These are phyloP conservation scores for Rhinocladiella mackenziei DNA, from an alignment of 2,329 filamentous ascomycete species.

Conservation along the genomic window DNA sequence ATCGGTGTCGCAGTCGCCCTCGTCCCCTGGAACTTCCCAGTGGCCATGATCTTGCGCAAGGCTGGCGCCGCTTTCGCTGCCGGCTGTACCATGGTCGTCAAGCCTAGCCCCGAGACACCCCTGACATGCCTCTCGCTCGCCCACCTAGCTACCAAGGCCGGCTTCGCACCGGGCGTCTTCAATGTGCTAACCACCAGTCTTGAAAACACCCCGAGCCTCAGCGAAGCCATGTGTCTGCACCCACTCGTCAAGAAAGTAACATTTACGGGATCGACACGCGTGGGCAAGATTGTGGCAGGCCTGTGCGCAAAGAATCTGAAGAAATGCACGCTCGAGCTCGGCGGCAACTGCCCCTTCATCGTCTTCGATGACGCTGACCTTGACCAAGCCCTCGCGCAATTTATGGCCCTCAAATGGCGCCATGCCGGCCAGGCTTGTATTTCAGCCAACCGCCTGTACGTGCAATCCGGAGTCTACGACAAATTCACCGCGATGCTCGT, in stretches of 20 bases:
- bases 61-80: conserved; percentile 65
- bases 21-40: conserved; percentile 70
- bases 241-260: conserved; percentile 57
- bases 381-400: conserved; percentile 42
- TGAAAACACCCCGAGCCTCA: conserved; percentile 39
- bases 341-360: conserved; percentile 62
- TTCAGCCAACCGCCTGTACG: conserved; percentile 44
- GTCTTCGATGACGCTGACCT: conserved; percentile 63
- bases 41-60: conserved; percentile 65
- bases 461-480: conserved; percentile 45
- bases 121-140: conserved; percentile 54
- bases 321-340: conserved; percentile 62
- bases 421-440: conserved; percentile 46
- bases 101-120: conserved; percentile 66
- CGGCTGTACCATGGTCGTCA: conserved; percentile 70
- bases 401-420: conserved; percentile 43
- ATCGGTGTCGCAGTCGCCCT: conserved; percentile 65
- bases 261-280: conserved; percentile 58
- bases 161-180: conserved; percentile 57
- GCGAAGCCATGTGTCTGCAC: conserved; percentile 52
- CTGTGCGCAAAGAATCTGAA: conserved; percentile 59
- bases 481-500: conserved; percentile 54
- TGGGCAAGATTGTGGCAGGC: conserved; percentile 60
- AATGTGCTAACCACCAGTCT: conserved; percentile 56
- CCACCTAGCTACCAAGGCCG: conserved; percentile 51